phyloP scores from a whole-genome alignment of 805 yeast genomes.

The Metschnikowia shivogae region DNA sequence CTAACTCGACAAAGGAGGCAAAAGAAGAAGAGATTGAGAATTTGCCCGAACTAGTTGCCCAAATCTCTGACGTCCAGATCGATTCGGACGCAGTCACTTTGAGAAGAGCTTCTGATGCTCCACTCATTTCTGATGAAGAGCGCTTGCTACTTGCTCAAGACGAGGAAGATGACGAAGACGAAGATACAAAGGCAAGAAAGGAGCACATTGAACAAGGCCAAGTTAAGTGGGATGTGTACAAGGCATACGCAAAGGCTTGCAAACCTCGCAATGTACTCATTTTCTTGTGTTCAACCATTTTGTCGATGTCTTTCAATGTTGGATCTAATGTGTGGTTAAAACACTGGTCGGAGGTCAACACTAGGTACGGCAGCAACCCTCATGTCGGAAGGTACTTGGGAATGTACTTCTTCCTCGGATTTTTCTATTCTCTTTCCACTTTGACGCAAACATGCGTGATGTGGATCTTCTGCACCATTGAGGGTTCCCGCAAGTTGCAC shows the following conservation, averaged over 20 bases:
- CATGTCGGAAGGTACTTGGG: slow-evolving; percentile 66
- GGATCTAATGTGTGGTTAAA: slow-evolving; percentile 87
- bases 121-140: slow-evolving; percentile 39
- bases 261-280: slow-evolving; percentile 60
- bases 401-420: slow-evolving; percentile 71
- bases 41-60: slow-evolving; percentile 24
- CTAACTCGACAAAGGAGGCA: slow-evolving; percentile 21
- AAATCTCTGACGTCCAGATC: slow-evolving; percentile 25
- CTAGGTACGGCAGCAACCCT: slow-evolving; percentile 66
- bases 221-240: slow-evolving; percentile 83
- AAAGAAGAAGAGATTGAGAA: slow-evolving; percentile 13
- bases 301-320: slow-evolving; percentile 59
- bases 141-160: slow-evolving; percentile 23
- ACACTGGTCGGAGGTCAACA: slow-evolving; percentile 93
- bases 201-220: slow-evolving; percentile 92
- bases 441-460: slow-evolving; percentile 64
- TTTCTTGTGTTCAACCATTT: slow-evolving; percentile 52
- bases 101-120: slow-evolving; percentile 62
- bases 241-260: slow-evolving; percentile 84
- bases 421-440: slow-evolving; percentile 56
- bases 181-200: slow-evolving; percentile 43
- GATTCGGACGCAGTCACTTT: slow-evolving; percentile 35
- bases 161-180: slow-evolving; percentile 34
- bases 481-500: slow-evolving; percentile 75
- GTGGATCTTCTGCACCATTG: slow-evolving; percentile 79